Base-by-base conservation (phyloP, 495 filamentous ascomycete species). In the Neurospora cerealis region DNA sequence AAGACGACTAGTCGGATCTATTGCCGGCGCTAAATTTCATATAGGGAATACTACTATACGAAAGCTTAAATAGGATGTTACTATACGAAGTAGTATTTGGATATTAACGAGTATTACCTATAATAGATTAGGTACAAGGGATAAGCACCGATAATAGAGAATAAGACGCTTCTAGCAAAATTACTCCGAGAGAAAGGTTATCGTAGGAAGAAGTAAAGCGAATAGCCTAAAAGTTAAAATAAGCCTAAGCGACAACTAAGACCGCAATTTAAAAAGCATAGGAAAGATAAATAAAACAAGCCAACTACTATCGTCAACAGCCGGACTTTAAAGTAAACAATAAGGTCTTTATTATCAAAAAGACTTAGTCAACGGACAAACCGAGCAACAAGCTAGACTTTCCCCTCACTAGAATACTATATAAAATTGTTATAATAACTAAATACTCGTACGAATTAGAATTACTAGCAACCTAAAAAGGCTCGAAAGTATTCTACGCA, bases 321-420 rank as follows among this genome's bases (percentile, higher is more conserved):
- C 10, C 28, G 62, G 15, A 77, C 40, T 75, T 77, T 46, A 36
- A 54, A n/a, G 71, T 77, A 1, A 69, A 40, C 3, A 32, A 77
- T n/a, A 62, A 34, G 17, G 54, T 77, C 0, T 69, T 73, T 19
- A 75, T 77, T 32, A 15, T 75, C 11, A 75, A 77, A 24, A 41
- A 41, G 2, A 3, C 13, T 4, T 41, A 3, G 13, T 41, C 5
- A 41, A 41, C 13, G 4, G 13, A 41, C 5, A 34, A 54, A 38
- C 75, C 73, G 5, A 72, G 21, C n/a, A 46, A 75, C 41, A 77
- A 77, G 38, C 69, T 75, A 1, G 69, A 71, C 13, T 77, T 48
- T 42, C 71, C 69, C 10, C 60, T 77, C 15, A 77, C 41, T 0
- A 37, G 73, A 36, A 32, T 72, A 39, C 46, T 21, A 13, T 75